phyloP scores from a whole-genome alignment of 352 stramenopile species.

The Pythium sukuiense region DNA sequence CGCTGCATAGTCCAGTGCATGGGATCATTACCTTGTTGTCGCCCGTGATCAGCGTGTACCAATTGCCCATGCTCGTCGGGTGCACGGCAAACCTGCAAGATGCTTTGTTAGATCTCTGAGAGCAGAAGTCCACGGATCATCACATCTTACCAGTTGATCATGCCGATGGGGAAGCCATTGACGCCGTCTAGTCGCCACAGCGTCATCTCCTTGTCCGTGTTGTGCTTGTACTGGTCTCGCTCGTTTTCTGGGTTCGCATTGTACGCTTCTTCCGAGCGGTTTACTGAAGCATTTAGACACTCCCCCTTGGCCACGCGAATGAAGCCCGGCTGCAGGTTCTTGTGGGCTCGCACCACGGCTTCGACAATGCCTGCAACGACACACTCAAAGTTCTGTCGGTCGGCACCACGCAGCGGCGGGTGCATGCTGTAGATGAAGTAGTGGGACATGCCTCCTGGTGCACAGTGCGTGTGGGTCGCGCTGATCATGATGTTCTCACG shows the following conservation, averaged over 20 bases:
- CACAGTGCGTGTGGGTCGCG: slow-evolving; percentile 92
- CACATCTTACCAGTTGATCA: slow-evolving; percentile 85
- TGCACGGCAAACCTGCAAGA: slow-evolving; percentile 87
- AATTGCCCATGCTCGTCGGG: slow-evolving; percentile 92
- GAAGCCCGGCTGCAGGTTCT: slow-evolving; percentile 65
- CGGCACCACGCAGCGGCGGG: slow-evolving; percentile 64
- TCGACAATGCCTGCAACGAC: slow-evolving; percentile 88
- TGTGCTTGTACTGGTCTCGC: slow-evolving; percentile 67
- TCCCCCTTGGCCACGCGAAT: slow-evolving; percentile 62
- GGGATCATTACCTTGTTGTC: slow-evolving; percentile 84
- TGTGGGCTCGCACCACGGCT: slow-evolving; percentile 74
- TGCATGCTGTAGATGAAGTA: slow-evolving; percentile 92
- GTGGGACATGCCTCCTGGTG: slow-evolving; percentile 88
- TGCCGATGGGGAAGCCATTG: slow-evolving; percentile 82
- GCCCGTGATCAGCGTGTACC: slow-evolving; percentile 91
- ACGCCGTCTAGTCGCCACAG: slow-evolving; percentile 85
- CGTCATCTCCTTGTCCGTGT: slow-evolving; percentile 93
- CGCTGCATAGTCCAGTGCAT: too few relatives aligned
- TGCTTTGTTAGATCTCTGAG: neutral
- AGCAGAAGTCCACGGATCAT: too few relatives aligned
- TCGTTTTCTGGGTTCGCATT: slow-evolving; percentile 85
- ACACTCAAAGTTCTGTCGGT: slow-evolving; percentile 88
- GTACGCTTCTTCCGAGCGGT: slow-evolving; percentile 89
- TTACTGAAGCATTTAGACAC: slow-evolving; percentile 84
- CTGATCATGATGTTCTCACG: slow-evolving; percentile 86